Evolutionary conservation across 805 yeast genomes (phyloP).

Genomic region (Ogataea nakhonphanomensis): DNA sequence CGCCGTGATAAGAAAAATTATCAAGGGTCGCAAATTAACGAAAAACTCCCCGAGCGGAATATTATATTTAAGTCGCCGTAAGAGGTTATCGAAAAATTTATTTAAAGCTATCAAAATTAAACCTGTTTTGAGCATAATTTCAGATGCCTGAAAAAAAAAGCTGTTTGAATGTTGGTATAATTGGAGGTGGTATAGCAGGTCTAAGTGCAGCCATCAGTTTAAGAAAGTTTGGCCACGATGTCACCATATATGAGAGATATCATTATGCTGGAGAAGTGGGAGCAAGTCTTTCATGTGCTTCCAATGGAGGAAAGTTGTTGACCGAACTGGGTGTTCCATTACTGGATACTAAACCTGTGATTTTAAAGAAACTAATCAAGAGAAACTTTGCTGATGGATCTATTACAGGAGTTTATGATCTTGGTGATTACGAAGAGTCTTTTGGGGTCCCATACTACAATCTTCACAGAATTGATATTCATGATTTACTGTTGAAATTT

Average conservation of each 20-base stretch:
- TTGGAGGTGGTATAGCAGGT: slow-evolving; percentile 32
- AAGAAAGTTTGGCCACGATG: slow-evolving; percentile 28
- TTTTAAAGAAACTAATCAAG: slow-evolving; percentile 24
- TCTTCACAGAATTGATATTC: slow-evolving; percentile 31
- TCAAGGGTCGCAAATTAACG: neutral
- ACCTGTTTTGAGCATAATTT: too few species aligned
- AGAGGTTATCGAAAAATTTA: neutral
- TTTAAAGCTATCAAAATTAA: neutral
- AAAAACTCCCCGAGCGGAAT: slow-evolving; percentile 3
- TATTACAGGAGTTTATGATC: slow-evolving; percentile 22
- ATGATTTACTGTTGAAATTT: slow-evolving; percentile 19
- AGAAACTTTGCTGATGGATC: slow-evolving; percentile 27
- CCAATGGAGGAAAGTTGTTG: slow-evolving; percentile 30
- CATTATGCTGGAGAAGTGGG: slow-evolving; percentile 33
- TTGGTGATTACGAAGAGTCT: slow-evolving; percentile 29
- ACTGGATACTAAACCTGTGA: slow-evolving; percentile 25
- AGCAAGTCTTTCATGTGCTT: slow-evolving; percentile 32
- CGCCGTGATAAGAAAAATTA: slow-evolving; percentile 1
- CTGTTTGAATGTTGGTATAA: slow-evolving; percentile 20
- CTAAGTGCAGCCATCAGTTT: slow-evolving; percentile 27
- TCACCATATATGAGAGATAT: slow-evolving; percentile 28
- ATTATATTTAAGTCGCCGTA: neutral
- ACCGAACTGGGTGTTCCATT: slow-evolving; percentile 29
- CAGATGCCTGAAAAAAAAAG: slow-evolving; percentile 10
- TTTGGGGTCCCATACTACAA: slow-evolving; percentile 31